A percentile compares a stretch with the other conserved stretches of the same genome.
phyloP scores from a whole-genome alignment of 2,329 filamentous ascomycete genomes.

The Achaetomium macrosporum region DNA sequence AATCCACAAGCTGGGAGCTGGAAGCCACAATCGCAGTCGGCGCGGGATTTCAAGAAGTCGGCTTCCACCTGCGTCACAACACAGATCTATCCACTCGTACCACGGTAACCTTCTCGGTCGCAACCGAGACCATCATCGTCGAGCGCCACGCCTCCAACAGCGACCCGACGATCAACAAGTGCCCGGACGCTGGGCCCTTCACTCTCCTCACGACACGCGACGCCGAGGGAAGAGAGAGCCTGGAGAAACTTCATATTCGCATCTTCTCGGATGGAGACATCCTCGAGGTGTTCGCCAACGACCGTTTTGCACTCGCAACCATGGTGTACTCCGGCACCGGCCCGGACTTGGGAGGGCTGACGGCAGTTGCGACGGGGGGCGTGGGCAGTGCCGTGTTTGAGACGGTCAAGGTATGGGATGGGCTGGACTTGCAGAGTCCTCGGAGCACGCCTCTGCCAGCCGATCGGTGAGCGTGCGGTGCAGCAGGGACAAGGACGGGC shows the following conservation, averaged over 20 bases:
- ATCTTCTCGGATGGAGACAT: conserved; percentile 3
- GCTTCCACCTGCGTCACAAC: conserved; percentile 1
- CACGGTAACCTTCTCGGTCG: conserved; percentile 2
- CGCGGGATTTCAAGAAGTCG: conserved; percentile 2
- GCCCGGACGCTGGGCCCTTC: conserved; percentile 3
- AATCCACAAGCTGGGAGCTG: background rate
- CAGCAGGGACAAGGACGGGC: conserved; percentile 1
- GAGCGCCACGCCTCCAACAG: background rate
- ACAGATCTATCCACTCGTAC: background rate
- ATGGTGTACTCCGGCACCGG: background rate
- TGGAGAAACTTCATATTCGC: conserved; percentile 1
- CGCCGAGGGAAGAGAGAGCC: background rate
- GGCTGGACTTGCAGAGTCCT: background rate
- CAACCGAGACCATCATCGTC: conserved; percentile 2
- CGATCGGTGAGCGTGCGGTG: conserved; percentile 3
- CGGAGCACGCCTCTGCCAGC: background rate
- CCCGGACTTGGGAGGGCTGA: conserved; percentile 1
- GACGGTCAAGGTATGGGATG: conserved; percentile 2
- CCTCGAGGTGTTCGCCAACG: conserved; percentile 3
- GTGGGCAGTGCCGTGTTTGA: conserved; percentile 5
- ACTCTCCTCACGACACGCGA: conserved; percentile 1
- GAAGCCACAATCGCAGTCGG: background rate
- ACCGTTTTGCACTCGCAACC: conserved; percentile 4
- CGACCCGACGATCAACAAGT: conserved; percentile 3
- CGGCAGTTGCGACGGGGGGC: conserved; percentile 1